These are phyloP conservation scores for Dissophora ornata DNA, from an alignment of 192 early-diverging fungal species.

Conservation along the genomic window DNA sequence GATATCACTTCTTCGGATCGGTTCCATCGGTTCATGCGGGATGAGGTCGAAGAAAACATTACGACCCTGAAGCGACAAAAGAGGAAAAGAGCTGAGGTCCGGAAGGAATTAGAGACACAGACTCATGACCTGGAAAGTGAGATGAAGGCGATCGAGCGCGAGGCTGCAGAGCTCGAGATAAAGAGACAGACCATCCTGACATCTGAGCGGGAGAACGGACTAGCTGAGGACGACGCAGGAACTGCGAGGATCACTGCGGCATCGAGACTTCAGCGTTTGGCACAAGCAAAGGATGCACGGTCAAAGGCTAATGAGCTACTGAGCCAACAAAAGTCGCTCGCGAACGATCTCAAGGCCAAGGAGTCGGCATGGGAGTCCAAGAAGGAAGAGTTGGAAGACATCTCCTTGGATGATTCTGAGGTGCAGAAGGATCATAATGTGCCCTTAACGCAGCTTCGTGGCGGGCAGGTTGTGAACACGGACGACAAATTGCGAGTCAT, in stretches of 20 bases:
- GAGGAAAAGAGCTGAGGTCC: constrained; percentile 32
- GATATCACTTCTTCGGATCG: constrained; percentile 36
- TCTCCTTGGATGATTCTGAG: constrained; percentile 30
- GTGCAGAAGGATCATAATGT: constrained; percentile 49
- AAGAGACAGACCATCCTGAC: constrained; percentile 33
- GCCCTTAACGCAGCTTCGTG: constrained; percentile 37
- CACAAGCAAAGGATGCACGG: constrained; percentile 41
- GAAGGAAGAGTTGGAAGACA: constrained; percentile 33
- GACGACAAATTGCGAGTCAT: constrained; percentile 41
- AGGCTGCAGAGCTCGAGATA: constrained; percentile 31
- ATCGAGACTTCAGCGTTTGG: constrained; percentile 27
- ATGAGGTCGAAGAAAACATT: constrained; percentile 48
- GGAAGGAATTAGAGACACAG: constrained; percentile 36
- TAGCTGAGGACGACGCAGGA: constrained; percentile 11
- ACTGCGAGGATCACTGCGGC: constrained; percentile 8
- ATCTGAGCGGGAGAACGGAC: constrained; percentile 24
- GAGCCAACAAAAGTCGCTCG: constrained; percentile 31
- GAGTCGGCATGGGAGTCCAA: constrained; percentile 49
- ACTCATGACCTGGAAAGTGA: constrained; percentile 38
- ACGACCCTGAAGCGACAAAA: constrained; percentile 37
- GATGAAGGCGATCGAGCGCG: constrained; percentile 40
- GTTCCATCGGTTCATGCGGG: constrained; percentile 48
- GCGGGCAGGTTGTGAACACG: constrained; percentile 37
- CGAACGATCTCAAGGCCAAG: constrained; percentile 29
- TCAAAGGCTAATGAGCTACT: constrained; percentile 26